These are phyloP conservation scores for Chrysanthemum lavandulifolium DNA, from an alignment of 129 eudicot species.

Conservation along the genomic window DNA sequence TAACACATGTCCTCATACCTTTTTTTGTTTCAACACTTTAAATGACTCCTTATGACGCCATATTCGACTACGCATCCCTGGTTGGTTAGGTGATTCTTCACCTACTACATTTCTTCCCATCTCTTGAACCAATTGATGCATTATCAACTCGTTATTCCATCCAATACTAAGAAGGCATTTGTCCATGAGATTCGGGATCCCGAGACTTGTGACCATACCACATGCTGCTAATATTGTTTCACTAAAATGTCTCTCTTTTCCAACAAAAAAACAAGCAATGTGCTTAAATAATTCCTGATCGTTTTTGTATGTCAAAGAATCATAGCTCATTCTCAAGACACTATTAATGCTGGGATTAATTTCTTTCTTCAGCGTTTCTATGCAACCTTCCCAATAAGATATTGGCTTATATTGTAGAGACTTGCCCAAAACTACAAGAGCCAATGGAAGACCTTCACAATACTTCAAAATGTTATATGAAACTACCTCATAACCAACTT, in stretches of 20 bases:
- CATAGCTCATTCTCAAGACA: background rate
- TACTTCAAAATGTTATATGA: background rate
- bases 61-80: conserved; percentile 10
- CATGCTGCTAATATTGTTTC: background rate
- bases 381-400: background rate
- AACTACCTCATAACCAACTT: background rate
- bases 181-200: background rate
- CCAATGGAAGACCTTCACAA: background rate
- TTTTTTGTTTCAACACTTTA: background rate
- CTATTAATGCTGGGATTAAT: background rate
- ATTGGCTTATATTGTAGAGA: background rate
- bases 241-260: background rate
- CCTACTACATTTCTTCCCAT: conserved; percentile 20
- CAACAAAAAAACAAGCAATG: conserved; percentile 8
- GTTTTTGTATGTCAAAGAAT: background rate
- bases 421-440: background rate
- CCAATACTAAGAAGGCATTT: background rate
- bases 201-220: background rate
- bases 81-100: background rate
- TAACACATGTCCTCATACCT: background rate
- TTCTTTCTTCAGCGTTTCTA: background rate
- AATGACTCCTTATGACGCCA: conserved; percentile 20
- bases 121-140: conserved; percentile 9
- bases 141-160: background rate
- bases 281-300: conserved; percentile 10